Percentiles rank a stretch among this genome's conserved stretches.
Conservation (phyloP, 257 asterid species). For the Ehretia macrophylla region DNA sequence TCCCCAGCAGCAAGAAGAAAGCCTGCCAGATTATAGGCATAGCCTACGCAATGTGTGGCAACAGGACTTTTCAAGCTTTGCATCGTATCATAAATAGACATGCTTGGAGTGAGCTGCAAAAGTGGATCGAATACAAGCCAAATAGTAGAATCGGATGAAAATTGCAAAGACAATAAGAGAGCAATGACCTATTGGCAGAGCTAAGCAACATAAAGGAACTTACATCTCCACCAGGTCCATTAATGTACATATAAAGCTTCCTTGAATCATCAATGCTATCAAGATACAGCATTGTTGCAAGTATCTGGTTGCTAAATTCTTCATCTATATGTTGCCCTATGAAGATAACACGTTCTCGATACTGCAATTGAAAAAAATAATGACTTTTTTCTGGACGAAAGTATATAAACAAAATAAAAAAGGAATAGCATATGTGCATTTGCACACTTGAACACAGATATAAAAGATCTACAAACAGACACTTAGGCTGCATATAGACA, state of each 20-base stretch:
- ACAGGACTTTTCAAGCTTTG: conserved; percentile 80
- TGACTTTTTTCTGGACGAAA: background rate
- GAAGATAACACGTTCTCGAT: conserved; percentile 86
- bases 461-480: too few species aligned
- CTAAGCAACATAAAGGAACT: conserved; percentile 31
- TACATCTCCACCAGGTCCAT: conserved; percentile 97
- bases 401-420: background rate
- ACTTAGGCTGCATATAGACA: too few species aligned
- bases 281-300: conserved; percentile 92
- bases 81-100: conserved; percentile 96
- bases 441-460: too few species aligned
- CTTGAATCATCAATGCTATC: conserved; percentile 73
- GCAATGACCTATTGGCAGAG: background rate
- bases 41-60: conserved; percentile 80
- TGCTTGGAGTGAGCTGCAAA: conserved; percentile 84
- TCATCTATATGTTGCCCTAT: conserved; percentile 77
- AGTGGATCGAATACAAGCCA: background rate
- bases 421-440: background rate
- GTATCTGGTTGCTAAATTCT: conserved; percentile 83
- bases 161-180: background rate
- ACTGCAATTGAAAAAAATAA: conserved; percentile 40
- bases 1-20: conserved; percentile 97
- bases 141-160: background rate
- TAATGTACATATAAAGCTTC: conserved; percentile 66
- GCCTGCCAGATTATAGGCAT: conserved; percentile 68